Evolutionary conservation across 2,329 filamentous ascomycete genomes (phyloP).

Genomic region (Fusarium stilboides): DNA sequence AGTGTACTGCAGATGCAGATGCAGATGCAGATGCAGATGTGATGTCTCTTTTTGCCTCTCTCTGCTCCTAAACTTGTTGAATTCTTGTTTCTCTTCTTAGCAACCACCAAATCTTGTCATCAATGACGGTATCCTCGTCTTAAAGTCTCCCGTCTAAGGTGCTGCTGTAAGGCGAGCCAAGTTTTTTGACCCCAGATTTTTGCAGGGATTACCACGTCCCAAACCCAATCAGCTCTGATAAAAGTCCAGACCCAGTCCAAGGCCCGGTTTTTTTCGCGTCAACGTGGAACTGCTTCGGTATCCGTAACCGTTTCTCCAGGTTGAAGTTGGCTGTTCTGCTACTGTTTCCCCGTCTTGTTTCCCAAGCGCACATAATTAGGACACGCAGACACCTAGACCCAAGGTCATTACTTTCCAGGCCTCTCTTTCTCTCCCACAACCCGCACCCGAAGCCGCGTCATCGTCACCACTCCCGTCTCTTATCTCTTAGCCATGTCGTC

Average conservation of each 20-base stretch:
- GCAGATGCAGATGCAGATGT: no score
- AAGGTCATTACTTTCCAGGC: conserved; percentile 16
- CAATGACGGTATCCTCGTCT: conserved; percentile 28
- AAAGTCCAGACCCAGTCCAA: conserved; percentile 31
- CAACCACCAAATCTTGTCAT: conserved; percentile 34
- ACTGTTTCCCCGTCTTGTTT: conserved; percentile 24
- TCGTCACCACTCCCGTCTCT: conserved; percentile 5
- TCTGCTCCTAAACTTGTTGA: background rate
- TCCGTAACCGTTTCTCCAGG: conserved; percentile 43
- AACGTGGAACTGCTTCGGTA: conserved; percentile 45
- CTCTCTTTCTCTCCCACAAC: conserved; percentile 34
- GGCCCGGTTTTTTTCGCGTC: conserved; percentile 43
- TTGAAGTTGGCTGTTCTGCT: conserved; percentile 7
- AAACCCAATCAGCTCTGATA: conserved; percentile 36
- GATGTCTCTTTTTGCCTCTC: conserved; percentile 4
- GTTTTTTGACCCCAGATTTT: conserved; percentile 39
- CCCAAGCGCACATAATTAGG: conserved; percentile 22
- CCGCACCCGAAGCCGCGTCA: conserved; percentile 42
- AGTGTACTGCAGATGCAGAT: background rate
- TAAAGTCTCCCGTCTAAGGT: conserved; percentile 13
- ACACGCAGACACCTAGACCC: conserved; percentile 11
- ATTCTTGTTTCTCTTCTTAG: conserved; percentile 34
- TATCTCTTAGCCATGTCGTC: conserved; percentile 38
- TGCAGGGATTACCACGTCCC: conserved; percentile 30
- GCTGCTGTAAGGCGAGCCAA: conserved; percentile 37